Percentiles rank a stretch among this genome's conserved stretches.
Evolutionary conservation across 805 yeast species (phyloP).

Genomic region (Starmerella ratchasimensis): DNA sequence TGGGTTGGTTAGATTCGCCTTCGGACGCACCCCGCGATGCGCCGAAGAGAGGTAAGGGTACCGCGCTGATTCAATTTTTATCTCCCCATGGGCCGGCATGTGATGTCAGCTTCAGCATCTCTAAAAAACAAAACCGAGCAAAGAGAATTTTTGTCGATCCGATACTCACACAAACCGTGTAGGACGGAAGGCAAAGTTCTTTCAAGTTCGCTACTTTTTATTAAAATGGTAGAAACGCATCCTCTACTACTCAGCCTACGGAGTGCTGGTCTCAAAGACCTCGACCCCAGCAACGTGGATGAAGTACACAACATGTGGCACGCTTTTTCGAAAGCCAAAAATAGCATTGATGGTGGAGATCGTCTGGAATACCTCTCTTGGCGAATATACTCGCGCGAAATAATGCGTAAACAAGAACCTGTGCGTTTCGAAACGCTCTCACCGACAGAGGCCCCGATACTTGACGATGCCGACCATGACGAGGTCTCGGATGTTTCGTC

Average conservation of each 20-base stretch:
- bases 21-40: too few relatives aligned
- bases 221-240: constrained; percentile 11
- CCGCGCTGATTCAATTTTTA: neutral
- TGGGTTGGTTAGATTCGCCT: too few relatives aligned
- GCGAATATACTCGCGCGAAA: constrained; percentile 21
- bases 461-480: constrained; percentile 1
- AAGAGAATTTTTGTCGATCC: too few relatives aligned
- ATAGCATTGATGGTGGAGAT: constrained; percentile 18
- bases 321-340: constrained; percentile 19
- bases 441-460: too few relatives aligned
- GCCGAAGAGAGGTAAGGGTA: too few relatives aligned
- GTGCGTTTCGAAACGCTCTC: too few relatives aligned
- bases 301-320: constrained; percentile 20
- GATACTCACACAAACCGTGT: constrained; percentile 1
- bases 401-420: constrained; percentile 3
- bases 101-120: constrained; percentile 2
- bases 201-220: neutral
- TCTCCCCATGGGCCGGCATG: neutral
- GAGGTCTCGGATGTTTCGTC: neutral
- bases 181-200: neutral
- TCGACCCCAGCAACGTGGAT: constrained; percentile 19
- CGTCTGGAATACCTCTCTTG: constrained; percentile 20
- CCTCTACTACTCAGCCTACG: constrained; percentile 18
- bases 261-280: constrained; percentile 16
- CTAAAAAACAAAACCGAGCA: neutral